Conservation (phyloP, 176 grass and related monocot species). For the Neostapfia colusana region DNA sequence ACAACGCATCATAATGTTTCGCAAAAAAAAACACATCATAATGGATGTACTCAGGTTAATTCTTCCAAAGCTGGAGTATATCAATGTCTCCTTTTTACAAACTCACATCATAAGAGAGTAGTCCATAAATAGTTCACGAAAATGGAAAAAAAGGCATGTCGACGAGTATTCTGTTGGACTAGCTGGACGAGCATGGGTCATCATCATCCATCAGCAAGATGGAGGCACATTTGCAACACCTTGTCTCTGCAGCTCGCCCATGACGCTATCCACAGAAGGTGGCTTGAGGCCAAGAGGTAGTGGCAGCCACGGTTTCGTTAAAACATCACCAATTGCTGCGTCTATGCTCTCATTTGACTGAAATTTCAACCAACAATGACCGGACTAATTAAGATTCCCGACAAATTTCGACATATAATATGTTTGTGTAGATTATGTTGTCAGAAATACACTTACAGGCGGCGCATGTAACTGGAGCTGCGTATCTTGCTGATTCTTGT, state of each 20-base stretch:
- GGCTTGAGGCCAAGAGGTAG: constrained; percentile 86
- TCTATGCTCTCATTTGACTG: constrained; percentile 81
- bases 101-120: not conserved
- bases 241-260: constrained; percentile 70
- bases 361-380: not conserved
- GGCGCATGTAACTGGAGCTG: constrained; percentile 49
- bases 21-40: not conserved
- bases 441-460: constrained; percentile 49
- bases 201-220: constrained; percentile 29
- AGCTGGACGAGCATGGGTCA: not conserved
- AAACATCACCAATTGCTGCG: constrained; percentile 77
- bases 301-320: constrained; percentile 79
- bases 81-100: not conserved
- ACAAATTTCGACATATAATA: not conserved
- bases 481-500: constrained; percentile 38
- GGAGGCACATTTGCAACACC: constrained; percentile 64
- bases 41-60: constrained; percentile 18
- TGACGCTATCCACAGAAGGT: constrained; percentile 66
- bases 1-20: not conserved
- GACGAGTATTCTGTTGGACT: constrained; percentile 20
- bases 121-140: constrained; percentile 13
- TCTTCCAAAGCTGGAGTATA: not conserved
- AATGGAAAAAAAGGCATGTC: constrained; percentile 17
- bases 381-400: not conserved
- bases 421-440: not conserved